These are phyloP conservation scores for Agastache rugosa DNA, from an alignment of 257 asterid species.

Conservation along the genomic window DNA sequence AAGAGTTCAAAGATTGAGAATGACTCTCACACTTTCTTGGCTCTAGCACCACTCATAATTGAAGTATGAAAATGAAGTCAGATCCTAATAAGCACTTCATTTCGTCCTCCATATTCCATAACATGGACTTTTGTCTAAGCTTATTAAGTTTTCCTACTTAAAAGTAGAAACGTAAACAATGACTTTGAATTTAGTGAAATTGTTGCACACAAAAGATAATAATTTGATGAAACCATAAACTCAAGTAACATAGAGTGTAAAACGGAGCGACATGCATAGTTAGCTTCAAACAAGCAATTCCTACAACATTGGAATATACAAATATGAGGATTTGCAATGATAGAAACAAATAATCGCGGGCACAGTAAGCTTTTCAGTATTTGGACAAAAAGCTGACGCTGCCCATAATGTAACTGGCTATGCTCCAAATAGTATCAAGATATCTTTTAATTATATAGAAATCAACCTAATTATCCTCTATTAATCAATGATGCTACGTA, in stretches of 20 bases:
- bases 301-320: not conserved
- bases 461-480: constrained; percentile 3
- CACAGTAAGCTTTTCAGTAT: not conserved
- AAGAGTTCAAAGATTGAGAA: not conserved
- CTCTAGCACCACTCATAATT: too few species aligned
- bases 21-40: not conserved
- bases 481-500: constrained; percentile 19
- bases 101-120: too few species aligned
- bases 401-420: too few species aligned
- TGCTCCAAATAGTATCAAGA: constrained; percentile 3
- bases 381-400: not conserved
- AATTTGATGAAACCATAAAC: constrained; percentile 1
- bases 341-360: constrained; percentile 3
- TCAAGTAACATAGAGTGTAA: constrained; percentile 7
- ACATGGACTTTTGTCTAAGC: too few species aligned
- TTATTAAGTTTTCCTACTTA: not conserved
- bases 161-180: constrained; percentile 14
- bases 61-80: too few species aligned
- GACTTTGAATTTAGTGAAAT: constrained; percentile 8
- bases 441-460: constrained; percentile 13
- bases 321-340: not conserved
- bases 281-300: constrained; percentile 17
- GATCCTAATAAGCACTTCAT: too few species aligned
- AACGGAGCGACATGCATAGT: not conserved
- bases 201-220: not conserved